Base-by-base conservation (phyloP, 2,329 filamentous ascomycete genomes). In the Bretziella fagacearum region DNA sequence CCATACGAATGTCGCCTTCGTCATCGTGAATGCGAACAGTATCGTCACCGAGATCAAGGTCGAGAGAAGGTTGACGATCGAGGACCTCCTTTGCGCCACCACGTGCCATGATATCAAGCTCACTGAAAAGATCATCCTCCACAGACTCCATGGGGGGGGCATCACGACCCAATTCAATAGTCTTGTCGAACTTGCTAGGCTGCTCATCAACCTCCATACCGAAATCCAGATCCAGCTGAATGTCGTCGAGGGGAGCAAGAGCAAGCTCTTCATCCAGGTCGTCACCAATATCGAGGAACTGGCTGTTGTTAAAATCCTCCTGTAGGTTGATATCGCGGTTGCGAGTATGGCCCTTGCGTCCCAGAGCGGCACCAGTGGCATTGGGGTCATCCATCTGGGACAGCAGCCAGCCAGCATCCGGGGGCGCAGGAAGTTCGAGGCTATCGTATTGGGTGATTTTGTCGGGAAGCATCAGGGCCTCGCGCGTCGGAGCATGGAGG, bases 371-470 rank as follows among this genome's bases (percentile, higher is more conserved):
- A 7, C 50, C 37, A 7, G 68, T 64, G 17, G 71, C 63, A 4
- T 70, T 67, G 32, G 71, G 68, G 52, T 77, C 77, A 37, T 83
- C 76, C 50, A 83, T 73, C 57, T 84, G 80, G 8, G 83, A 79
- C 46, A 95, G 66, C 6, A 95, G 73, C 61, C 93, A 79, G 29
- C 83, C 84, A 4, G 86, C 81, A 63, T 95, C 89, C 6, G 86
- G 86, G 53, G 91, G 83, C 26, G 93, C 84, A 20, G 94, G 71
- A 50, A 79, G 64, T 53, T 79, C 76, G 39, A 80, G 68, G 56
- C 79, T 79, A 59, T 98, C 91, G 51, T 91, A 83, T 52, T 93
- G 86, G 8, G 91, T 96, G 54, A 98, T 82, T 46, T 81, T 80
- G 65, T 98, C 91, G 5, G 87, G 86, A 47, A 98, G 73, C 57